A percentile compares a stretch with the other conserved stretches of the same genome.
Conservation (phyloP, 306 rosid genomes). For the Rosa persica region DNA sequence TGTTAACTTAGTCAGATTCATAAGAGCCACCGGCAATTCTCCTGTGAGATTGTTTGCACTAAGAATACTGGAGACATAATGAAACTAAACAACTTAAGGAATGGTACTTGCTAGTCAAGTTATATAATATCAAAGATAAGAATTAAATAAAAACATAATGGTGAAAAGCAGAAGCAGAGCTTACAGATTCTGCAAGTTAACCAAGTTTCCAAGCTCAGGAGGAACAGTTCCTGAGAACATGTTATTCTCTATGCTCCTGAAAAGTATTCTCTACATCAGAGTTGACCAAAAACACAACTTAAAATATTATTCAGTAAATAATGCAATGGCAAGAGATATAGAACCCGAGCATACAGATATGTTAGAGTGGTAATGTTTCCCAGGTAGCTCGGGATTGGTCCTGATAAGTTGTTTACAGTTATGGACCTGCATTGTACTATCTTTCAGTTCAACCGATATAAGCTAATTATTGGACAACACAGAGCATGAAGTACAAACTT, state of each 20-base stretch:
- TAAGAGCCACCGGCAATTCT: constrained; percentile 3
- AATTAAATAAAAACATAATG: not conserved
- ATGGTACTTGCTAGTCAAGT: not conserved
- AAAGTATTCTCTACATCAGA: not conserved
- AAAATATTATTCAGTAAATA: not conserved
- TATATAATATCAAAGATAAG: not conserved
- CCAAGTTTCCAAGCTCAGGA: constrained; percentile 22
- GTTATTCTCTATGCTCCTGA: constrained; percentile 24
- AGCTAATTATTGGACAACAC: not conserved
- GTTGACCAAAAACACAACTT: not conserved
- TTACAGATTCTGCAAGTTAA: constrained; percentile 24
- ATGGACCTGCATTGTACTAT: constrained; percentile 8
- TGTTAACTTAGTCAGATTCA: constrained; percentile 18
- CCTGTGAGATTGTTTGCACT: constrained; percentile 21
- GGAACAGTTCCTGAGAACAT: constrained; percentile 10
- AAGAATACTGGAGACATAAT: not conserved
- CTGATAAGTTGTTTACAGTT: constrained; percentile 27
- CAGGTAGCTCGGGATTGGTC: constrained; percentile 22
- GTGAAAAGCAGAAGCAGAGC: not conserved
- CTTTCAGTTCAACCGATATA: not conserved
- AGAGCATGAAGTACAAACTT: not conserved
- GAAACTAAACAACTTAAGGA: not conserved
- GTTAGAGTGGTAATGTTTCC: constrained; percentile 20
- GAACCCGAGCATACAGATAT: constrained; percentile 13
- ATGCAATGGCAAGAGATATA: not conserved